Conservation (phyloP, 2,329 filamentous ascomycete species). For the Ceratocystis diversiconidia region DNA sequence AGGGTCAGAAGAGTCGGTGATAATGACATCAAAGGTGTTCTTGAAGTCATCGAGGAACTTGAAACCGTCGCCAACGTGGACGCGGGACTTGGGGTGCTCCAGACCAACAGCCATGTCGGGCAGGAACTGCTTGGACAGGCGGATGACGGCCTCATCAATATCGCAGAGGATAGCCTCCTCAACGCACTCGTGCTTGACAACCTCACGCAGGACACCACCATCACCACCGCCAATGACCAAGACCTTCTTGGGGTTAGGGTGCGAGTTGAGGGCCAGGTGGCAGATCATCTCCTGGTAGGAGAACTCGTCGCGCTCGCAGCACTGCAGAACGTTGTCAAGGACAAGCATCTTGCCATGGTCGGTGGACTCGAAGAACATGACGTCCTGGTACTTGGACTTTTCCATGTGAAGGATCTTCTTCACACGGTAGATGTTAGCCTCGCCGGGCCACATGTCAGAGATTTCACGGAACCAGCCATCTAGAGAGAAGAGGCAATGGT, state of each 20-base stretch:
- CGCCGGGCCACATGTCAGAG: constrained; percentile 96
- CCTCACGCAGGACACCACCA: constrained; percentile 91
- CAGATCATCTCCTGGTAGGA: constrained; percentile 99
- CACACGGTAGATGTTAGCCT: constrained; percentile 97
- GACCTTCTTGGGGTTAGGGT: constrained; percentile 96
- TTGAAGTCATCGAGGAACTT: constrained; percentile 95
- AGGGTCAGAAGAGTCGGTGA: constrained; percentile 95
- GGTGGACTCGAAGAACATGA: constrained; percentile 96
- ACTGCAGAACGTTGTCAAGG: constrained; percentile 97
- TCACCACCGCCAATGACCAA: constrained; percentile 97
- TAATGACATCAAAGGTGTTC: constrained; percentile 97
- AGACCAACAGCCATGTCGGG: constrained; percentile 88
- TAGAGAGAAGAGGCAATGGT: constrained; percentile 26
- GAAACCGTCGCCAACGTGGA: constrained; percentile 93
- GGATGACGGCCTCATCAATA: constrained; percentile 97
- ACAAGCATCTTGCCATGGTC: constrained; percentile 93
- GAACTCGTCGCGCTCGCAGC: constrained; percentile 97
- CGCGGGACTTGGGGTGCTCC: constrained; percentile 83
- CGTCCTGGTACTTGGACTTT: constrained; percentile 98
- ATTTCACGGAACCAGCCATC: constrained; percentile 99
- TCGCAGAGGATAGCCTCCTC: constrained; percentile 95
- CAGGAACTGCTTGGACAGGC: constrained; percentile 95
- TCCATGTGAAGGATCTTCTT: constrained; percentile 98
- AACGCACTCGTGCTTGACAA: constrained; percentile 96
- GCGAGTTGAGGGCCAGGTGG: constrained; percentile 93